Evolutionary conservation across 805 yeast genomes (phyloP).

Genomic region (Wickerhamiella dianesei): DNA sequence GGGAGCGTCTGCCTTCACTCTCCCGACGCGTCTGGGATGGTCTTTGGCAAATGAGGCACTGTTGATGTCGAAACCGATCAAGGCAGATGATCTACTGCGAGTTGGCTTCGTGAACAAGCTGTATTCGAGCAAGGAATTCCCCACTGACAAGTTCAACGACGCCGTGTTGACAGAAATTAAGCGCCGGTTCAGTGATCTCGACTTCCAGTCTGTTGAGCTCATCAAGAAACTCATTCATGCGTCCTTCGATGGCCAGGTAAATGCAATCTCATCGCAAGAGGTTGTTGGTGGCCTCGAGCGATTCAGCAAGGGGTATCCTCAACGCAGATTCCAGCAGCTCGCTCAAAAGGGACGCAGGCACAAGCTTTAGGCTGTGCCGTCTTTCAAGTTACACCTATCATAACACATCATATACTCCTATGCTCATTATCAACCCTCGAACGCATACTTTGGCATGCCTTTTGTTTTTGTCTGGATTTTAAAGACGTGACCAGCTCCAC

Average conservation of each 20-base stretch:
- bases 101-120: conserved; percentile 52
- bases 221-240: conserved; percentile 34
- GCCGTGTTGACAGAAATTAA: conserved; percentile 30
- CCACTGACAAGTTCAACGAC: conserved; percentile 36
- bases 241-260: conserved; percentile 25
- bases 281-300: conserved; percentile 51
- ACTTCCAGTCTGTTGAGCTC: conserved; percentile 32
- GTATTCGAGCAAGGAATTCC: conserved; percentile 28
- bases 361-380: conserved; percentile 41
- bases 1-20: conserved; percentile 59
- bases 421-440: conserved; percentile 16
- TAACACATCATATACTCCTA: not conserved
- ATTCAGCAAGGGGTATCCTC: conserved; percentile 67
- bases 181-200: conserved; percentile 32
- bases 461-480: conserved; percentile 18
- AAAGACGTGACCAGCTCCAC: conserved; percentile 26
- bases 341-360: conserved; percentile 44
- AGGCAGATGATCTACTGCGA: conserved; percentile 40
- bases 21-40: conserved; percentile 58
- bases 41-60: conserved; percentile 62
- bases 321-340: conserved; percentile 45
- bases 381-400: not conserved
- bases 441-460: conserved; percentile 23
- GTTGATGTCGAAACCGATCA: conserved; percentile 51
- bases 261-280: conserved; percentile 49